Percentiles rank a stretch among this genome's conserved stretches.
phyloP scores from a whole-genome alignment of 176 grass and related monocot species.

The Zoysia japonica region DNA sequence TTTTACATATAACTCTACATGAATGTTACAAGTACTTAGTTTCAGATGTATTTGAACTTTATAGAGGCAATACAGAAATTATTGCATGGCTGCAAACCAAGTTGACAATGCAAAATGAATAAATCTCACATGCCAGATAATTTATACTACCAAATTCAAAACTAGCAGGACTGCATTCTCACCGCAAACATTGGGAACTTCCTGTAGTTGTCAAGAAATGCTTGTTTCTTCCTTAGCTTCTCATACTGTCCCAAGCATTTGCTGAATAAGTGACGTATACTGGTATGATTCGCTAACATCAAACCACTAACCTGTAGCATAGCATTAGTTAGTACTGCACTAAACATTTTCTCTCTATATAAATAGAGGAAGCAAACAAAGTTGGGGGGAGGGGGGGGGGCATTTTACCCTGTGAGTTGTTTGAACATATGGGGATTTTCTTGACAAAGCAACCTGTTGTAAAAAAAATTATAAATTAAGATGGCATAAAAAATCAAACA shows the following conservation, averaged over 20 bases:
- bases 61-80: background rate
- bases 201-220: constrained; percentile 95
- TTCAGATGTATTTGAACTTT: background rate
- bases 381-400: constrained; percentile 15
- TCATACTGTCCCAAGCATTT: constrained; percentile 90
- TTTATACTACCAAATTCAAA: constrained; percentile 6
- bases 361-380: background rate
- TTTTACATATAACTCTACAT: background rate
- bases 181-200: constrained; percentile 97
- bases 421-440: constrained; percentile 99
- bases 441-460: constrained; percentile 89
- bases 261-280: constrained; percentile 89
- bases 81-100: background rate
- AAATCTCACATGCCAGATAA: background rate
- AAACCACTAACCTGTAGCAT: constrained; percentile 79
- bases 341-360: background rate
- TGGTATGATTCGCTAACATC: constrained; percentile 98
- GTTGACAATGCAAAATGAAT: constrained; percentile 14
- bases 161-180: constrained; percentile 11
- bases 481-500: background rate
- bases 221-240: constrained; percentile 93
- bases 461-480: constrained; percentile 25
- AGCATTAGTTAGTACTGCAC: constrained; percentile 16
- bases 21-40: background rate
- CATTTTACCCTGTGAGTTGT: constrained; percentile 89